Conservation (phyloP, 73 alveolate genomes). For the Chromera velia region DNA sequence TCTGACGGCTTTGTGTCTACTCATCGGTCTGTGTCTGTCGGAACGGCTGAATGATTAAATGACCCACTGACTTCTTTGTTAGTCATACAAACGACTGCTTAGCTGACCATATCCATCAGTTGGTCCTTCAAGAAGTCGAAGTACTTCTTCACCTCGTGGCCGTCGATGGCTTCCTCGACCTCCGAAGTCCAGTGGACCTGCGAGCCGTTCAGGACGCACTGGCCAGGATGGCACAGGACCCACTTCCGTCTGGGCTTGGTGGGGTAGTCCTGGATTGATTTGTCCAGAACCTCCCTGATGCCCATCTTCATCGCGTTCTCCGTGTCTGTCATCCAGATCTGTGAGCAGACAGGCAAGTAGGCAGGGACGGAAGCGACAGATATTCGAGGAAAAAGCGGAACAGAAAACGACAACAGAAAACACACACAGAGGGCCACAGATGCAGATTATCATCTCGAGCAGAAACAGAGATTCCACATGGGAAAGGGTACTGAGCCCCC, state of each 20-base stretch:
- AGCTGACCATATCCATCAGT: constrained; percentile 81
- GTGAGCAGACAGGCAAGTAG: constrained; percentile 28
- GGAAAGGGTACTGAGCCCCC: too few relatives aligned
- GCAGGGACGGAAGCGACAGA: neutral
- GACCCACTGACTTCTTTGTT: too few relatives aligned
- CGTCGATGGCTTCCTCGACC: constrained; percentile 90
- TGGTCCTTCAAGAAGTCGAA: constrained; percentile 58
- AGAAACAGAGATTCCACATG: too few relatives aligned
- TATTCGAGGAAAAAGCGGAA: constrained; percentile 10
- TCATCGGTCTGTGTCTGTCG: too few relatives aligned
- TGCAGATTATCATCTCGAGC: too few relatives aligned
- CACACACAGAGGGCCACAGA: too few relatives aligned
- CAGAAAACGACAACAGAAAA: too few relatives aligned
- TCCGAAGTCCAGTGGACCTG: constrained; percentile 97
- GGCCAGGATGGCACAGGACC: constrained; percentile 96
- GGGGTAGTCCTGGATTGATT: constrained; percentile 77
- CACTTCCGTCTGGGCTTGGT: constrained; percentile 87
- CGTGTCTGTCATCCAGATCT: constrained; percentile 89
- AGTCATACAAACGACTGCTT: constrained; percentile 86
- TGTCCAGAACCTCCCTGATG: constrained; percentile 78
- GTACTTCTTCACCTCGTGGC: constrained; percentile 67
- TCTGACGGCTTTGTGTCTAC: too few relatives aligned
- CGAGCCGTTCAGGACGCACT: constrained; percentile 91
- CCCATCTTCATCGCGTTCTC: constrained; percentile 84
- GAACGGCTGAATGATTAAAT: too few relatives aligned